phyloP scores from a whole-genome alignment of 2,329 filamentous ascomycete species.

The Alternaria ventricosa region DNA sequence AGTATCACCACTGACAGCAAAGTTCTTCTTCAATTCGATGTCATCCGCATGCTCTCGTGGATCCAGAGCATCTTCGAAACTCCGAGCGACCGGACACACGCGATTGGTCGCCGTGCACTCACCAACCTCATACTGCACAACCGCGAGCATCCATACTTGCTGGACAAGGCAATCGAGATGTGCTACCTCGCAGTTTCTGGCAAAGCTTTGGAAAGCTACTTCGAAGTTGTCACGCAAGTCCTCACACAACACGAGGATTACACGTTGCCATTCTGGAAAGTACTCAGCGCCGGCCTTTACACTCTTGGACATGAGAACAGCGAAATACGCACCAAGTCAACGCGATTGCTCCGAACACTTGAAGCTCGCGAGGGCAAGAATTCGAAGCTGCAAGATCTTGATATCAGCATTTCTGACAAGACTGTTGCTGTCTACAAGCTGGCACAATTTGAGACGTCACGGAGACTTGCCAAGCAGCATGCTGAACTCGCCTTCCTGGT shows the following conservation, averaged over 20 bases:
- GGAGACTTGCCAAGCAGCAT: conserved; percentile 85
- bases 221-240: conserved; percentile 88
- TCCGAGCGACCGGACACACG: conserved; percentile 87
- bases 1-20: conserved; percentile 88
- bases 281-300: conserved; percentile 86
- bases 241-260: conserved; percentile 84
- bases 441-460: conserved; percentile 95
- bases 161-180: conserved; percentile 88
- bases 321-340: conserved; percentile 86
- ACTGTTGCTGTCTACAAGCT: conserved; percentile 98
- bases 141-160: conserved; percentile 80
- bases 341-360: conserved; percentile 77
- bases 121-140: conserved; percentile 92
- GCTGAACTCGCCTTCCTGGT: conserved; percentile 89
- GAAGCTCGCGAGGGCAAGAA: conserved; percentile 84
- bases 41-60: conserved; percentile 92
- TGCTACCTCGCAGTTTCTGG: conserved; percentile 84
- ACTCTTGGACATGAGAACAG: conserved; percentile 92
- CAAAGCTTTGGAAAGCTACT: conserved; percentile 93
- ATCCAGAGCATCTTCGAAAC: conserved; percentile 94
- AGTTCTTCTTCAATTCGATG: conserved; percentile 86
- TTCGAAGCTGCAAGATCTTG: conserved; percentile 94
- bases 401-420: conserved; percentile 98
- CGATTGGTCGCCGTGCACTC: conserved; percentile 85
- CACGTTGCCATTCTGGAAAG: conserved; percentile 85